Base-by-base conservation (phyloP, 768 basidiomycete genomes). In the Macrolepiota albuminosa region DNA sequence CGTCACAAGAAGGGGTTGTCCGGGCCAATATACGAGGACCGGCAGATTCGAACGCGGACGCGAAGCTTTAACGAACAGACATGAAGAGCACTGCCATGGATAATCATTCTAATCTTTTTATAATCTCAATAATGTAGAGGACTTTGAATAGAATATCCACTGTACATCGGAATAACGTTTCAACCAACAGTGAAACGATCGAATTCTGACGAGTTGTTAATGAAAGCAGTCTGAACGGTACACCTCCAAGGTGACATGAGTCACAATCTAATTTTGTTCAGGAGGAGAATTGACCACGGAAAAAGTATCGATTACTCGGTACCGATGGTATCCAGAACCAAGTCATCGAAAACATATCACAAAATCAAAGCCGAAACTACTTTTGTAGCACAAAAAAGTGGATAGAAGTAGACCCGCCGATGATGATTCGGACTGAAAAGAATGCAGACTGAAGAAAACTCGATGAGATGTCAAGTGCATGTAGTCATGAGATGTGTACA, bases 1-100 rank as follows among this genome's bases (percentile, higher is more conserved):
- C 83, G 33, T 84, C 87, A 29, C 91, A 93, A 69, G 91, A 93
- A 75, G 91, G 91, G 6, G 87, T 91, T 8, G 77, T 90, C 45
- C 81, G 89, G 45, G 85, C 84, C 34, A 75, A 81, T 64, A 73
- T 78, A 63, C 77, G 80, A 61, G 79, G 75, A 13, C 79, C 80
- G 14, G 66, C 66, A 14, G 69, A 65, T 43, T 58, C 59, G 31
- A 70, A 70, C 58, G 58, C 56, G 49, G 64, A 65, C 45, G 64
- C 74, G 47, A 80, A 78, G 66, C 68, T 80, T 37, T 78, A 66
- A 71, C 26, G 6, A 18, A 46, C n/a, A n/a, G n/a, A n/a, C 4
- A 8, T 21, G 7, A 53, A 10, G 24, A 31, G 14, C 24, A 16
- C 36, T 13, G 3, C 3, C 31, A n/a, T 33, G 31, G 16, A 50